phyloP scores from a whole-genome alignment of 1,284 basidiomycete genomes.

The Fomitopsis betulina region DNA sequence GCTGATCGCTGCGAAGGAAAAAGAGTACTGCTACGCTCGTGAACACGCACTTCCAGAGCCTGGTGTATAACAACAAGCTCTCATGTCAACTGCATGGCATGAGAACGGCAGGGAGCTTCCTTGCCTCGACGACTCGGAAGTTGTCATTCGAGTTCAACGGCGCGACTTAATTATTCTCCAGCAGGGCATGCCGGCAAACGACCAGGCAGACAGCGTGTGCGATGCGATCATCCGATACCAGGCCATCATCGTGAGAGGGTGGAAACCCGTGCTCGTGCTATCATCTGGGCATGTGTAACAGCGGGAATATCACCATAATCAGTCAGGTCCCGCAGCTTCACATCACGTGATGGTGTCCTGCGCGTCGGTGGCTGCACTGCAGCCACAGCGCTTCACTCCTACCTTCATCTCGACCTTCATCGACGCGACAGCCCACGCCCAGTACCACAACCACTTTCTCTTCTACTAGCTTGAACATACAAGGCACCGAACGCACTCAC shows the following conservation, averaged over 20 bases:
- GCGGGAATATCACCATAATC: conserved; percentile 48
- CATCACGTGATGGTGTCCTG: too few species aligned
- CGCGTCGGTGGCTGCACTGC: too few species aligned
- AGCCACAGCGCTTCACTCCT: too few species aligned
- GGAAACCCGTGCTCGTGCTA: not conserved
- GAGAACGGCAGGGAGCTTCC: conserved; percentile 45
- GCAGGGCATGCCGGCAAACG: conserved; percentile 37
- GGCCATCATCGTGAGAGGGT: conserved; percentile 53
- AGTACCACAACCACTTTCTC: too few species aligned
- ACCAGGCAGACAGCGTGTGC: conserved; percentile 52
- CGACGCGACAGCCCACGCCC: too few species aligned
- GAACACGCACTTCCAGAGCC: conserved; percentile 43
- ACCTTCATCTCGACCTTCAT: too few species aligned
- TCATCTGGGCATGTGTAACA: not conserved
- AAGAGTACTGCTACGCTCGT: conserved; percentile 43
- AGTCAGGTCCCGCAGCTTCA: conserved; percentile 48
- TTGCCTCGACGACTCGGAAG: conserved; percentile 41
- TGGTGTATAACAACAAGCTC: conserved; percentile 42
- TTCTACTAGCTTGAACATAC: too few species aligned
- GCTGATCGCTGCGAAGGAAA: not conserved
- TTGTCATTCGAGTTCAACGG: conserved; percentile 61
- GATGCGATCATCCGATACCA: conserved; percentile 58
- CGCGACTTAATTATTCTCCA: conserved; percentile 44
- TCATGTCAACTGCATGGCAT: conserved; percentile 53
- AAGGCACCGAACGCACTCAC: too few species aligned